Evolutionary conservation across 1,139 yeast species (phyloP).

Genomic region (Kodamaea alishanica): DNA sequence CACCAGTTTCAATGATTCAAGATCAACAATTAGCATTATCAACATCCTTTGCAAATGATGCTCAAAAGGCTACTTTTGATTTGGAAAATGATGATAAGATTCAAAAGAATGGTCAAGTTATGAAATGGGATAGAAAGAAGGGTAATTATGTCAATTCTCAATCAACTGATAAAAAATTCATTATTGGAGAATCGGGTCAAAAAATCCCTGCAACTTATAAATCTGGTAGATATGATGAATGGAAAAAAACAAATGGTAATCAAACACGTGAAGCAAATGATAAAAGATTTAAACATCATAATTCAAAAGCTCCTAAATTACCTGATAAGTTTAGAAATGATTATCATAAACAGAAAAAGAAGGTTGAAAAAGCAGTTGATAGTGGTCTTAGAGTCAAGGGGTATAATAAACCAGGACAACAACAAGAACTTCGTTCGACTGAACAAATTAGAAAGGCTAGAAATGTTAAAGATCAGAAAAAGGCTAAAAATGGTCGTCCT

Average conservation of each 20-base stretch:
- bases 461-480: constrained; percentile 62
- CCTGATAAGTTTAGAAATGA: constrained; percentile 92
- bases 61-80: constrained; percentile 81
- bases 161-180: constrained; percentile 79
- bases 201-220: constrained; percentile 88
- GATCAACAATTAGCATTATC: constrained; percentile 71
- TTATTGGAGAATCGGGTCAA: constrained; percentile 93
- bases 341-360: constrained; percentile 76
- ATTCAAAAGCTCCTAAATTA: constrained; percentile 73
- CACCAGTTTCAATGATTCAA: constrained; percentile 74
- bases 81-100: constrained; percentile 74
- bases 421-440: constrained; percentile 61
- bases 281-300: constrained; percentile 69
- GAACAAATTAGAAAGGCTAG: constrained; percentile 81
- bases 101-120: constrained; percentile 63
- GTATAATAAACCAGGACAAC: constrained; percentile 46
- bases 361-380: constrained; percentile 76
- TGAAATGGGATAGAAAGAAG: constrained; percentile 92
- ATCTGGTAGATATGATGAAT: constrained; percentile 87
- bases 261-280: constrained; percentile 32
- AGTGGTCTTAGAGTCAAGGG: constrained; percentile 77
- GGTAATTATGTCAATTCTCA: constrained; percentile 83
- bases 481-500: constrained; percentile 87
- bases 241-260: constrained; percentile 74
- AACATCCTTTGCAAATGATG: constrained; percentile 78